Base-by-base conservation (phyloP, 371 early-diverging fungal genomes). In the Mycotypha africana region DNA sequence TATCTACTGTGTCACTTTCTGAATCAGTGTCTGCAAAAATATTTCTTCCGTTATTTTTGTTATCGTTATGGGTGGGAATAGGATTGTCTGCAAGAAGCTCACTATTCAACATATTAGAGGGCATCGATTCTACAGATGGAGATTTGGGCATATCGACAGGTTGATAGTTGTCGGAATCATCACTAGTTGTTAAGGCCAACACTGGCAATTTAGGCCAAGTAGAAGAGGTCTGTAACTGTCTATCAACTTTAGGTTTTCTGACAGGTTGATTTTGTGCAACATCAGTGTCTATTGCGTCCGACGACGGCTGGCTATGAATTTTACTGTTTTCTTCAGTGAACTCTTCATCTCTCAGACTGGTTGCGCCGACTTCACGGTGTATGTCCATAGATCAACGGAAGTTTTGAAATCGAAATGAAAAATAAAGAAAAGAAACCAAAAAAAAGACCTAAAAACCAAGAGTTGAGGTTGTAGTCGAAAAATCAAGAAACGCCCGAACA, bases 161-260 rank as follows among this genome's bases (percentile, higher is more conserved):
- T 21, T 28, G 15, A 28, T 22, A 15, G n/a, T 30, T 23, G 12
- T 48, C 39, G 9, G 38, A 24, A 6, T 39, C 49, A 26, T 26
- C 15, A 12, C 38, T 42, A 4, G 48, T 48, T 15, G 45, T 54
- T 14, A 54, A 31, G 6, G 47, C 48, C 16, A 54, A 11, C 22
- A 43, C 43, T 14, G 54, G 54, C 7, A 54, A 26, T 15, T 23
- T 23, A 0, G 48, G 48, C 54, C 54, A 54, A 15, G 49, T 28
- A 12, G 38, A 19, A 26, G 44, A 30, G 6, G 42, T 1, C 11
- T 47, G 47, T 4, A 28, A 19, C 14, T 42, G 21, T 1, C 24
- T n/a, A 7, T 33, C 16, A 19, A 35, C 14, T 17, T 31, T 31
- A 21, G 31, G 20, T 14, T 33, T 38, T 15, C 35, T 9, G 20